Conservation (phyloP, 176 grass and related monocot species). For the Puya raimondii region DNA sequence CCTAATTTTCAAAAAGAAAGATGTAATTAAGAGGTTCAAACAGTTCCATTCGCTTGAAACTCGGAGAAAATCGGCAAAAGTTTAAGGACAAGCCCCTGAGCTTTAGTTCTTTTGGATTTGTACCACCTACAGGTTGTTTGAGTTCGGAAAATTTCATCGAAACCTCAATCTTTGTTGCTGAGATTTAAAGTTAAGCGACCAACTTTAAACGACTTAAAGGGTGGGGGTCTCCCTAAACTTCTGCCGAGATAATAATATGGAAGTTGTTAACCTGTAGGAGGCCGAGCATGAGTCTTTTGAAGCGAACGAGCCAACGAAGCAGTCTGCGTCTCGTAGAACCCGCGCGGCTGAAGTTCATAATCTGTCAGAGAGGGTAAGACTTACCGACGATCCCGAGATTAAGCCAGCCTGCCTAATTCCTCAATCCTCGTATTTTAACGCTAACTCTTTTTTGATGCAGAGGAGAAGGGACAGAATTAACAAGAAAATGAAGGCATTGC, state of each 20-base stretch:
- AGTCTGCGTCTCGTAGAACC: slow-evolving; percentile 44
- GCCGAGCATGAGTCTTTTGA: slow-evolving; percentile 47
- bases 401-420: background rate
- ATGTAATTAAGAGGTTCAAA: background rate
- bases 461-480: slow-evolving; percentile 96
- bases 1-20: background rate
- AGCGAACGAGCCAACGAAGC: slow-evolving; percentile 33
- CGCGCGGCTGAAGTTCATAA: slow-evolving; percentile 93
- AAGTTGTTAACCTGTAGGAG: slow-evolving; percentile 25
- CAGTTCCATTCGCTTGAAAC: no score
- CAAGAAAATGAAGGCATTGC: slow-evolving; percentile 91
- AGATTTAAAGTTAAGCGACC: no score
- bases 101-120: no score
- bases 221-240: background rate
- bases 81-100: no score
- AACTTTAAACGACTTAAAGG: background rate
- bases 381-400: slow-evolving; percentile 1
- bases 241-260: background rate
- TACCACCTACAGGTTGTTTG: no score
- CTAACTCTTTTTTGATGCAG: slow-evolving; percentile 29
- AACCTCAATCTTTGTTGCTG: no score
- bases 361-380: slow-evolving; percentile 74
- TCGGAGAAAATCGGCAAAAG: no score
- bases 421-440: background rate
- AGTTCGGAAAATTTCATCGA: no score